These are phyloP conservation scores for Abrus pulchellus DNA, from an alignment of 306 rosid genomes.

Conservation along the genomic window DNA sequence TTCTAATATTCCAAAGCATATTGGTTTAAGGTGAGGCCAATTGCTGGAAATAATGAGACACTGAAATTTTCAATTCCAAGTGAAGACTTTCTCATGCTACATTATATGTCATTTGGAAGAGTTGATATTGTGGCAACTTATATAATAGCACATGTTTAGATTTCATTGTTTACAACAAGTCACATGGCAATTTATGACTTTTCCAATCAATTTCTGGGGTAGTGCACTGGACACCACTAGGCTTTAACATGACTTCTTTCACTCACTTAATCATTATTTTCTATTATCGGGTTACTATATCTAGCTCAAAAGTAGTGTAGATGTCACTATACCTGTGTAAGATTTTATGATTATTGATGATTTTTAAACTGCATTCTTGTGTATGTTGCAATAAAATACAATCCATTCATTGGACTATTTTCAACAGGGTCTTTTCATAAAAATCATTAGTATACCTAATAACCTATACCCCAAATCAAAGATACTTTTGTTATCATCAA, in stretches of 20 bases:
- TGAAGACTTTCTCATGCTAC: not conserved
- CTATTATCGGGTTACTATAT: not conserved
- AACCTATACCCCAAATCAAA: not conserved
- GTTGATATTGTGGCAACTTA: not conserved
- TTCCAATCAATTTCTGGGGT: not conserved
- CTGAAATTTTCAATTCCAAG: not conserved
- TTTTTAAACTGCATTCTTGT: not conserved
- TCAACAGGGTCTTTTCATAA: not conserved
- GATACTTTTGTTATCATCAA: not conserved
- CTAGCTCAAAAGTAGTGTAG: not conserved
- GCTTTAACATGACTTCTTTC: not conserved
- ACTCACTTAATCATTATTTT: not conserved
- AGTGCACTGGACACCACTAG: not conserved
- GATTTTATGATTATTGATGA: not conserved
- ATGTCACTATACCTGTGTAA: not conserved
- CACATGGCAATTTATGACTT: not conserved
- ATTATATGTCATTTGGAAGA: not conserved
- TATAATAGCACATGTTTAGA: not conserved
- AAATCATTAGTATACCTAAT: not conserved
- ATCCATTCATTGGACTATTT: not conserved
- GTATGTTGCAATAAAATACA: not conserved
- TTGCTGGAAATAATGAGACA: constrained; percentile 17
- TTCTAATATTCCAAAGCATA: not conserved
- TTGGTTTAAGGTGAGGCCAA: constrained; percentile 14
- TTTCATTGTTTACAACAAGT: not conserved